A percentile compares a stretch with the other conserved stretches of the same genome.
These are phyloP conservation scores for Hymenotorrendiella dingleyae DNA, from an alignment of 2,329 filamentous ascomycete genomes.

Conservation along the genomic window DNA sequence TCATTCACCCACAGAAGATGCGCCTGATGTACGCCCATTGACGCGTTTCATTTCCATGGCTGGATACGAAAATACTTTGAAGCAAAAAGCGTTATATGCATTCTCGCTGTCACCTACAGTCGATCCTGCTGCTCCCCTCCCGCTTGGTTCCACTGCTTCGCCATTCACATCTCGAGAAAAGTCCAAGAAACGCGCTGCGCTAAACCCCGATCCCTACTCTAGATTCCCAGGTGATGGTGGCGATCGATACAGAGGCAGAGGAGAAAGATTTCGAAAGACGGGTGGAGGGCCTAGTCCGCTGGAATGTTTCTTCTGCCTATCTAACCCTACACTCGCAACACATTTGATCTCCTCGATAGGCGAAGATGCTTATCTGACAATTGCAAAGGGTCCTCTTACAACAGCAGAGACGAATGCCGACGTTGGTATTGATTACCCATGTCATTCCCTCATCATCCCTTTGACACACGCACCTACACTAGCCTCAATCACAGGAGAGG, in stretches of 20 bases:
- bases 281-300: constrained; percentile 61
- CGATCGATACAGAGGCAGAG: constrained; percentile 36
- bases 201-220: constrained; percentile 43
- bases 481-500: constrained; percentile 52
- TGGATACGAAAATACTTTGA: constrained; percentile 65
- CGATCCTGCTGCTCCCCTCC: constrained; percentile 54
- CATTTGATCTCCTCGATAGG: constrained; percentile 91
- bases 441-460: constrained; percentile 88
- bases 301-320: constrained; percentile 92
- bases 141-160: constrained; percentile 66
- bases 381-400: constrained; percentile 83
- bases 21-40: constrained; percentile 51
- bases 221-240: constrained; percentile 47
- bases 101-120: constrained; percentile 63
- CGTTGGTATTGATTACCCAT: constrained; percentile 66
- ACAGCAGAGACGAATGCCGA: constrained; percentile 59
- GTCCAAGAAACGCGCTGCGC: constrained; percentile 51
- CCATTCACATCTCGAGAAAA: constrained; percentile 54
- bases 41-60: constrained; percentile 92
- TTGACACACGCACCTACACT: constrained; percentile 76
- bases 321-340: constrained; percentile 73
- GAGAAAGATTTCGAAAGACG: constrained; percentile 41
- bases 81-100: constrained; percentile 77
- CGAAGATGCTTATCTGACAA: constrained; percentile 81
- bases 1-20: constrained; percentile 49